Evolutionary conservation across 164 flowering plant species (phyloP).

Genomic region (Vitis labrusca): DNA sequence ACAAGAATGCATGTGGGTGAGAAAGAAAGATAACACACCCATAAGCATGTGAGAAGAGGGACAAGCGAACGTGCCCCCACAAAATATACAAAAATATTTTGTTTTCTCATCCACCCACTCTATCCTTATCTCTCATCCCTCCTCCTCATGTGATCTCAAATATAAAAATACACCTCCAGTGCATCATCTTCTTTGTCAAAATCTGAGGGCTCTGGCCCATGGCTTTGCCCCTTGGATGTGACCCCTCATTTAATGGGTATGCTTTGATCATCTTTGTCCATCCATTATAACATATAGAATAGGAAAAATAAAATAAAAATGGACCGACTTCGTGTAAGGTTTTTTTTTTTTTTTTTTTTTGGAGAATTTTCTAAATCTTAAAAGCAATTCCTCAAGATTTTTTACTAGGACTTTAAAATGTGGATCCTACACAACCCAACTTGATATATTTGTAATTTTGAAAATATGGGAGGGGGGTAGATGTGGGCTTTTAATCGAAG

Average conservation of each 20-base stretch:
- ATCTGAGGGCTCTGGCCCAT: not conserved
- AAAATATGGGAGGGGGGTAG: too few species aligned
- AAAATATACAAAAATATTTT: not conserved
- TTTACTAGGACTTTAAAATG: too few species aligned
- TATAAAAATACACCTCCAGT: not conserved
- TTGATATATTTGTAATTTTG: too few species aligned
- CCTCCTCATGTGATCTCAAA: constrained; percentile 5
- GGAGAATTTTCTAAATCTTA: too few species aligned
- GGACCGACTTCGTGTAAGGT: too few species aligned
- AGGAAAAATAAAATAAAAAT: too few species aligned
- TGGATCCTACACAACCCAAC: too few species aligned
- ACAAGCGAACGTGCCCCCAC: constrained; percentile 11
- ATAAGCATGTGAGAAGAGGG: constrained; percentile 8
- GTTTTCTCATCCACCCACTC: not conserved
- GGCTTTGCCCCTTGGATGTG: not conserved
- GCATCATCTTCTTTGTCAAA: constrained; percentile 10
- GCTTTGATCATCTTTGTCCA: too few species aligned
- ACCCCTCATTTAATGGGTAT: not conserved
- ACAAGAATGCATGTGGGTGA: constrained; percentile 6
- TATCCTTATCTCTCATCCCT: constrained; percentile 13
- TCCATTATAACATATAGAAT: too few species aligned
- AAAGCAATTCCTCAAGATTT: too few species aligned
- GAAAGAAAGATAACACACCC: constrained; percentile 7
- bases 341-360: too few species aligned
- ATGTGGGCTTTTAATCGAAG: too few species aligned